Evolutionary conservation across 495 filamentous ascomycete species (phyloP).

Genomic region (Annulohypoxylon moriforme): DNA sequence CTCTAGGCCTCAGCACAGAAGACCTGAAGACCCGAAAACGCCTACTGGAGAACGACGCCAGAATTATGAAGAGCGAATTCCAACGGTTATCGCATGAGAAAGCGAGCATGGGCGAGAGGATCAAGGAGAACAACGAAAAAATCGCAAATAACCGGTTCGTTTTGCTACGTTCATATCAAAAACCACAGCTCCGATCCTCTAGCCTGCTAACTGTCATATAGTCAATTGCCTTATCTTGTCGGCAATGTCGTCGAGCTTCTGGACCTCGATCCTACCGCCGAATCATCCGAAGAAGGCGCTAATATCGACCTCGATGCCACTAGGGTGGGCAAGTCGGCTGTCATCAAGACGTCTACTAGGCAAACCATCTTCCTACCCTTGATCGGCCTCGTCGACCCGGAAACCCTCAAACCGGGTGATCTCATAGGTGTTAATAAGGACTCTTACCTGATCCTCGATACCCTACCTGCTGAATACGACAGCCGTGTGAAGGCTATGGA

Average conservation of each 20-base stretch:
- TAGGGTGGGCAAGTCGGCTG: slow-evolving; percentile 95
- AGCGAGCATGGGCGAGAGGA: slow-evolving; percentile 93
- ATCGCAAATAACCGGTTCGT: slow-evolving; percentile 97
- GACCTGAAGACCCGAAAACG: slow-evolving; percentile 90
- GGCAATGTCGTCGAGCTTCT: slow-evolving; percentile 97
- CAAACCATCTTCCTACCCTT: slow-evolving; percentile 99
- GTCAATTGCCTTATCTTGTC: slow-evolving; percentile 97
- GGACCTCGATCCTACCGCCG: slow-evolving; percentile 94
- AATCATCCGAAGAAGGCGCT: slow-evolving; percentile 95
- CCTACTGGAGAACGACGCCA: slow-evolving; percentile 94
- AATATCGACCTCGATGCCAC: slow-evolving; percentile 99
- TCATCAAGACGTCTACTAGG: slow-evolving; percentile 99
- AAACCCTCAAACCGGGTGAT: slow-evolving; percentile 92
- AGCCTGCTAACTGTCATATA: slow-evolving; percentile 51
- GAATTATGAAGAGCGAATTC: slow-evolving; percentile 98
- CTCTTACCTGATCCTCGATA: slow-evolving; percentile 98
- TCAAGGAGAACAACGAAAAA: slow-evolving; percentile 98
- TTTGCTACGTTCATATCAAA: neutral
- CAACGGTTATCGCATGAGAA: slow-evolving; percentile 96
- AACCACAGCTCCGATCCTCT: neutral
- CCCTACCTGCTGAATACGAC: slow-evolving; percentile 98
- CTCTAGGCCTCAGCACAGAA: slow-evolving; percentile 87
- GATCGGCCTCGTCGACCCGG: slow-evolving; percentile 95
- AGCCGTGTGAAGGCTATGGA: slow-evolving; percentile 99
- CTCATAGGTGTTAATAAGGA: slow-evolving; percentile 99